A percentile compares a stretch with the other conserved stretches of the same genome.
Evolutionary conservation across 257 asterid species (phyloP).

Genomic region (Petunia axillaris): DNA sequence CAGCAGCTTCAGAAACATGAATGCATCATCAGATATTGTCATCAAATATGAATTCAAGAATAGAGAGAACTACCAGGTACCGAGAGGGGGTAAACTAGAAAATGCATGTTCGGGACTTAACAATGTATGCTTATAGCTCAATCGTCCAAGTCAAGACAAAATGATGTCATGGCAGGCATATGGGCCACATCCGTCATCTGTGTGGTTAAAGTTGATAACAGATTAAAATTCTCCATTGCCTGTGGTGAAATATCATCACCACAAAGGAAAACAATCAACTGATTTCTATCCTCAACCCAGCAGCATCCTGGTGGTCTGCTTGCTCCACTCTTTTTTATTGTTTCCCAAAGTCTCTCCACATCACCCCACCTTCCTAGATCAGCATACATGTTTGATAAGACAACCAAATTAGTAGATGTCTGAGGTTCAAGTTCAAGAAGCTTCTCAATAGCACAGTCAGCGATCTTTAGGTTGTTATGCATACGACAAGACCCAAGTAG

Average conservation of each 20-base stretch:
- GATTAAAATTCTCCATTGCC: constrained; percentile 9
- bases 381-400: constrained; percentile 45
- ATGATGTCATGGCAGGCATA: constrained; percentile 15
- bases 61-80: too few species aligned
- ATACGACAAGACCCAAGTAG: constrained; percentile 46
- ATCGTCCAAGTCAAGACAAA: constrained; percentile 20
- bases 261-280: constrained; percentile 37
- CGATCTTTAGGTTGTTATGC: constrained; percentile 43
- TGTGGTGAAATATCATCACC: constrained; percentile 26
- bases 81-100: not conserved
- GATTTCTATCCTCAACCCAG: constrained; percentile 51
- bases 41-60: too few species aligned
- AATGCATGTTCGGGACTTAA: not conserved
- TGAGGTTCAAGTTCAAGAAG: constrained; percentile 48
- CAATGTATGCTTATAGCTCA: not conserved
- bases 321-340: constrained; percentile 33
- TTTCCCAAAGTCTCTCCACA: constrained; percentile 42
- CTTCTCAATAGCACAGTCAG: constrained; percentile 38
- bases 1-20: too few species aligned
- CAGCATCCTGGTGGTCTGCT: constrained; percentile 53
- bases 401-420: constrained; percentile 38
- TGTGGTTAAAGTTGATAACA: constrained; percentile 28
- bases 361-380: constrained; percentile 55
- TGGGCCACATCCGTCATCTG: constrained; percentile 33
- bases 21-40: too few species aligned